These are phyloP conservation scores for Taphrina sp. DNA, from an alignment of 1,139 yeast species.

Conservation along the genomic window DNA sequence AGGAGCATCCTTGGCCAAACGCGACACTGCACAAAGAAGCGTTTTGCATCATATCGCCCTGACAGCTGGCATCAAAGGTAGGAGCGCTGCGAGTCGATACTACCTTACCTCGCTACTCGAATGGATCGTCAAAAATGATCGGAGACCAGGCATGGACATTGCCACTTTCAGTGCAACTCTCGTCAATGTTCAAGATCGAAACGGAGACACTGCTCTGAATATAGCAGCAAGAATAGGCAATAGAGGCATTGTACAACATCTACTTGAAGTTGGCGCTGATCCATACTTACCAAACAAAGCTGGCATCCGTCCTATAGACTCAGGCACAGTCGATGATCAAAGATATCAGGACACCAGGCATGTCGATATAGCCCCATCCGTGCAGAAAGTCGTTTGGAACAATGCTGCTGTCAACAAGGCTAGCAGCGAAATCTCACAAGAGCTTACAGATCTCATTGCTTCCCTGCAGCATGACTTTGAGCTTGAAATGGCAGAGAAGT, in stretches of 20 bases:
- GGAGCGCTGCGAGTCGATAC: constrained; percentile 68
- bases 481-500: constrained; percentile 51
- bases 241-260: constrained; percentile 72
- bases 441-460: constrained; percentile 46
- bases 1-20: constrained; percentile 69
- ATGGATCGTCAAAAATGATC: constrained; percentile 64
- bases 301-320: constrained; percentile 82
- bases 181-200: constrained; percentile 72
- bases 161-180: constrained; percentile 64
- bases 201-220: constrained; percentile 85
- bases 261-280: constrained; percentile 85
- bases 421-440: constrained; percentile 40
- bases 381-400: not conserved
- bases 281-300: constrained; percentile 73
- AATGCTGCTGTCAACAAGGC: constrained; percentile 14
- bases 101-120: constrained; percentile 75
- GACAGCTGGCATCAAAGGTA: constrained; percentile 69
- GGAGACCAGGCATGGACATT: constrained; percentile 51
- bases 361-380: not conserved
- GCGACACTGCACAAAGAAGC: constrained; percentile 76
- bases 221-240: constrained; percentile 88
- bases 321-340: constrained; percentile 52
- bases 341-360: not conserved
- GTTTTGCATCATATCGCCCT: constrained; percentile 90
- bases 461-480: constrained; percentile 50